Conservation (phyloP, 352 stramenopile genomes). For the Hyaloperonospora brassicae region DNA sequence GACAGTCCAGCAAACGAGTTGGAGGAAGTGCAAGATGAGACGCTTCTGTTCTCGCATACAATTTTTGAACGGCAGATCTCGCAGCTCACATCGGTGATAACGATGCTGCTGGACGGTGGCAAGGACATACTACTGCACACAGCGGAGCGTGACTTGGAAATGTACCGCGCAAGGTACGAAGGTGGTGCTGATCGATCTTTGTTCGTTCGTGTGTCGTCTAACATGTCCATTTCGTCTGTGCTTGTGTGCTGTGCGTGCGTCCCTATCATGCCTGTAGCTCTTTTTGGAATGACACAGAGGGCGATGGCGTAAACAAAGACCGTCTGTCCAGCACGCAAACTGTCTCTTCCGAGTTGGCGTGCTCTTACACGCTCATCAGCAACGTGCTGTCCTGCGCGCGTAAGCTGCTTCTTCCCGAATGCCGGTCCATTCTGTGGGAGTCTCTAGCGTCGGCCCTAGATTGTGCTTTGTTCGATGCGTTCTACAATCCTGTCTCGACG, state of each 20-base stretch:
- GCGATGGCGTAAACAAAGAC: slow-evolving; percentile 3
- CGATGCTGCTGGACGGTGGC: slow-evolving; percentile 24
- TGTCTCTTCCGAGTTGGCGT: slow-evolving; percentile 34
- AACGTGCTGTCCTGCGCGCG: slow-evolving; percentile 21
- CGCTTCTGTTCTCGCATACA: slow-evolving; percentile 55
- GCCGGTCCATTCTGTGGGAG: slow-evolving; percentile 27
- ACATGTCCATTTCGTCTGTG: slow-evolving; percentile 8
- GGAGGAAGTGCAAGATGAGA: slow-evolving; percentile 21
- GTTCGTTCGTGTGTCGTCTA: neutral
- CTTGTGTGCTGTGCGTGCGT: slow-evolving; percentile 2
- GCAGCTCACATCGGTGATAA: slow-evolving; percentile 33
- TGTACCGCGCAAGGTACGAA: slow-evolving; percentile 27
- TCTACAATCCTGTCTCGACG: slow-evolving; percentile 14
- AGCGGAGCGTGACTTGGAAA: slow-evolving; percentile 27
- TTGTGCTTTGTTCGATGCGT: slow-evolving; percentile 28
- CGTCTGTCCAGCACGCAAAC: slow-evolving; percentile 6
- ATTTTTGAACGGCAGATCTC: slow-evolving; percentile 60
- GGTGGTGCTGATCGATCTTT: neutral
- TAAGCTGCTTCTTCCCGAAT: slow-evolving; percentile 23
- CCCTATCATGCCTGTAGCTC: slow-evolving; percentile 14
- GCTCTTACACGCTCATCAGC: slow-evolving; percentile 25
- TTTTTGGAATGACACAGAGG: slow-evolving; percentile 15
- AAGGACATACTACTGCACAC: slow-evolving; percentile 21
- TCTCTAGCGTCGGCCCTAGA: slow-evolving; percentile 31
- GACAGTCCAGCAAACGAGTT: slow-evolving; percentile 9